Evolutionary conservation across 192 early-diverging fungal species (phyloP), one percentile per base, ranked within the genome.

Genomic region (Linderina pennispora): DNA sequence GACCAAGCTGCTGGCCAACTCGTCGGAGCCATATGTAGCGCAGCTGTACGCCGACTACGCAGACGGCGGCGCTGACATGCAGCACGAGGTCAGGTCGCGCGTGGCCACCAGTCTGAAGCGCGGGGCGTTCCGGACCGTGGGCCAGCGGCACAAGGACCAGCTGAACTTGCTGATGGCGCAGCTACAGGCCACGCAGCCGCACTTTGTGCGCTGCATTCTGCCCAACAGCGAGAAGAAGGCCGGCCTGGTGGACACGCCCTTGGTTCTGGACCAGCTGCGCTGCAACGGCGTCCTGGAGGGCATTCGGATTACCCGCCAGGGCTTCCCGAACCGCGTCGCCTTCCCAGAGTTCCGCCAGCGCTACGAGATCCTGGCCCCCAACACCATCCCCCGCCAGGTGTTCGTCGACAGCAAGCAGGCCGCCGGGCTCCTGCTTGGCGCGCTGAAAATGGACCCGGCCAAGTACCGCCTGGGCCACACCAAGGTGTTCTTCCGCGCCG

Each of bases 231-330:
- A 94, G 43, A 98, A 98, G 71, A 77, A 77, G 17, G 67, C 96
- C 0, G 89, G 89, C 7, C 82, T 82, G 49, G 77, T 97, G 40
- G 60, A 92, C 44, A 81, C 86, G 19, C 82, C 84, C 22, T 76
- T 91, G 33, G 93, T 98, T 2, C 70, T 96, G 23, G 92, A 94
- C 43, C 96, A 98, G 55, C 68, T 97, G 32, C 69, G 92, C 4
- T 98, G 94, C 73, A 97, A 97, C 62, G 96, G 96, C 75, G 94
- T 98, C 8, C 65, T 97, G 28, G 96, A 98, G 62, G 94, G 94
- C 15, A 96, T 99, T 45, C 82, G 93, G 37, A 97, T 99, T 45
- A 94, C 90, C 48, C 78, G 94, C 25, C 88, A 87, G 43, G 96
- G 96, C 8, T 99, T 88, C 65, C 94, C 94, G 1, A 97, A 98